These are phyloP conservation scores for Penicillium fimorum DNA, from an alignment of 495 filamentous ascomycete genomes.

Conservation along the genomic window DNA sequence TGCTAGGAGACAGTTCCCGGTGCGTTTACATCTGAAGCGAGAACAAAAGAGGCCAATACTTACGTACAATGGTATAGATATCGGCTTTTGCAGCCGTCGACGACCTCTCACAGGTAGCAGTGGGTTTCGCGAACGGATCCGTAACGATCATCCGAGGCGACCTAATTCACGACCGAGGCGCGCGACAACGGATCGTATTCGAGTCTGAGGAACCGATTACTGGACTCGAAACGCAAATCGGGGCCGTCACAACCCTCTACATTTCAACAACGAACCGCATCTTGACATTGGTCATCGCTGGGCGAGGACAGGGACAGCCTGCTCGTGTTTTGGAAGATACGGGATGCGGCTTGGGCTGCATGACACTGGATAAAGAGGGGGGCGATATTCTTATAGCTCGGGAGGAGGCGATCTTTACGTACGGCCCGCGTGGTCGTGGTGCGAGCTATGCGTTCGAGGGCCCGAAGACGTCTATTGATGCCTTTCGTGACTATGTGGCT, in stretches of 20 bases:
- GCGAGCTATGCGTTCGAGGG: slow-evolving; percentile 88
- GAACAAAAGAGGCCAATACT: neutral
- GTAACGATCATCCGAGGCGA: slow-evolving; percentile 93
- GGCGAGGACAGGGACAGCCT: slow-evolving; percentile 84
- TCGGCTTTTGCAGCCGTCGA: slow-evolving; percentile 84
- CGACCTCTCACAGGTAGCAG: slow-evolving; percentile 85
- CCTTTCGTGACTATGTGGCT: slow-evolving; percentile 83
- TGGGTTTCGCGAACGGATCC: slow-evolving; percentile 93
- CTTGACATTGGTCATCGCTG: slow-evolving; percentile 78
- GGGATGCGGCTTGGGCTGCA: slow-evolving; percentile 87
- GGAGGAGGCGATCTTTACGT: slow-evolving; percentile 94
- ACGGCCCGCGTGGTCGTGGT: slow-evolving; percentile 80
- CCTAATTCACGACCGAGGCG: slow-evolving; percentile 92
- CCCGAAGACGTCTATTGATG: slow-evolving; percentile 75
- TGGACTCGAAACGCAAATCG: slow-evolving; percentile 61
- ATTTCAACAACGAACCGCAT: slow-evolving; percentile 91
- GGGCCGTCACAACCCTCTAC: slow-evolving; percentile 73
- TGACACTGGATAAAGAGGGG: slow-evolving; percentile 76
- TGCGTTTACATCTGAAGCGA: slow-evolving; percentile 30
- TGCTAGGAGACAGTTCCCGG: slow-evolving; percentile 88
- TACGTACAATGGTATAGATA: slow-evolving; percentile 53
- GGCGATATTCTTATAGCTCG: slow-evolving; percentile 86
- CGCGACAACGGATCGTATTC: slow-evolving; percentile 92
- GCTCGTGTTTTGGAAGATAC: slow-evolving; percentile 82
- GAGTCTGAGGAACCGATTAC: slow-evolving; percentile 97